Evolutionary conservation across 2,329 filamentous ascomycete species (phyloP).

Genomic region (Plectosphaerella sp.): DNA sequence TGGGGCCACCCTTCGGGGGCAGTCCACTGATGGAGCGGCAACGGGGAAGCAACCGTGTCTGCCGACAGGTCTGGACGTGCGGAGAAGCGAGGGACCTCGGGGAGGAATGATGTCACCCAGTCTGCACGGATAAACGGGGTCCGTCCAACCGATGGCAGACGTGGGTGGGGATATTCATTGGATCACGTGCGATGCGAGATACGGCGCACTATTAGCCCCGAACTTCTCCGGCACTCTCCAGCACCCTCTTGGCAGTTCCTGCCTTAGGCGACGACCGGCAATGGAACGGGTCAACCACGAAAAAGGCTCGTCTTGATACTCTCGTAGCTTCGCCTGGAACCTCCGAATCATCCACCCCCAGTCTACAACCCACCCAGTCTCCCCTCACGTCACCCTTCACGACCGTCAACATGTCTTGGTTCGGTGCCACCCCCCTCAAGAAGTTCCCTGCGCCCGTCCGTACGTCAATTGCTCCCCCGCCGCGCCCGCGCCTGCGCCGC

Average conservation of each 20-base stretch:
- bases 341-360: constrained; percentile 19
- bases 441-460: constrained; percentile 77
- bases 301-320: constrained; percentile 34
- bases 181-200: too few relatives aligned
- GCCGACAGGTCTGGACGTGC: too few relatives aligned
- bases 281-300: constrained; percentile 11
- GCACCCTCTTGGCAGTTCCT: not conserved
- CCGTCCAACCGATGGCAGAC: too few relatives aligned
- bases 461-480: constrained; percentile 49
- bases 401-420: constrained; percentile 65
- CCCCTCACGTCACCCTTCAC: constrained; percentile 29
- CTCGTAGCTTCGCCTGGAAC: constrained; percentile 22
- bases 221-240: too few relatives aligned
- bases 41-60: too few relatives aligned
- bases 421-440: constrained; percentile 63
- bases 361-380: constrained; percentile 27
- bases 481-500: not conserved
- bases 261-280: constrained; percentile 20
- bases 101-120: too few relatives aligned
- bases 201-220: too few relatives aligned
- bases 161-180: not conserved
- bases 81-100: too few relatives aligned
- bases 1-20: too few relatives aligned
- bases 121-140: too few relatives aligned
- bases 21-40: too few relatives aligned